Percentiles rank a stretch among this genome's conserved stretches.
phyloP scores from a whole-genome alignment of 75 land plant genomes.

The Sequoia sempervirens region DNA sequence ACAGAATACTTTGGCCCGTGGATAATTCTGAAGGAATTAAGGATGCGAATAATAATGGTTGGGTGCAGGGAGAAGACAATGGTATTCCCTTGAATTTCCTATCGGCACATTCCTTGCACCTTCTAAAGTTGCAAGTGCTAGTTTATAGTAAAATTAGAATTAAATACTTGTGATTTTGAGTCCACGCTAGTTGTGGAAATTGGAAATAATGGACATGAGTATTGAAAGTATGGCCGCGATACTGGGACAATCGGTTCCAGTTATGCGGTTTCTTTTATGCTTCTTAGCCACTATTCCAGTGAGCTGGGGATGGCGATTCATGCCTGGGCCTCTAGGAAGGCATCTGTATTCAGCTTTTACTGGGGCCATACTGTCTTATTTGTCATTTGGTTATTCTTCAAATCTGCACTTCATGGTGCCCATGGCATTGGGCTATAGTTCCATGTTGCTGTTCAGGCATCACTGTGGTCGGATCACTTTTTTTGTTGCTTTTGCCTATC shows the following conservation, averaged over 20 bases:
- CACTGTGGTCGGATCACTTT: slow-evolving; percentile 74
- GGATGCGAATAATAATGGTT: too few relatives aligned
- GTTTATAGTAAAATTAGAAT: neutral
- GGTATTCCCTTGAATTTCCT: too few relatives aligned
- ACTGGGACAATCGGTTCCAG: slow-evolving; percentile 88
- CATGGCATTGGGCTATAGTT: slow-evolving; percentile 59
- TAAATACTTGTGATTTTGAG: neutral
- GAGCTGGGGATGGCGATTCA: slow-evolving; percentile 53
- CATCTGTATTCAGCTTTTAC: slow-evolving; percentile 75
- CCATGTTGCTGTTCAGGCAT: slow-evolving; percentile 63
- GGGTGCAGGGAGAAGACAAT: too few relatives aligned
- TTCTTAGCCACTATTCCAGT: slow-evolving; percentile 78
- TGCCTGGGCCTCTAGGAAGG: slow-evolving; percentile 33
- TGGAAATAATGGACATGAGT: neutral
- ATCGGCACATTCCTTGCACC: too few relatives aligned
- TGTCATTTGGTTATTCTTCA: slow-evolving; percentile 77
- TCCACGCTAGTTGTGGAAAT: too few relatives aligned
- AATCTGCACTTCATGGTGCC: slow-evolving; percentile 78
- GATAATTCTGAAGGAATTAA: too few relatives aligned
- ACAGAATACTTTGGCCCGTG: too few relatives aligned
- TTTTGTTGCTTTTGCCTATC: slow-evolving; percentile 70
- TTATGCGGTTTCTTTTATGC: slow-evolving; percentile 75
- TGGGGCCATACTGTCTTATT: slow-evolving; percentile 71
- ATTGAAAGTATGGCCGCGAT: slow-evolving; percentile 64
- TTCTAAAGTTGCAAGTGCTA: too few relatives aligned